Evolutionary conservation across 257 asterid genomes (phyloP).

Genomic region (Petunia axillaris): DNA sequence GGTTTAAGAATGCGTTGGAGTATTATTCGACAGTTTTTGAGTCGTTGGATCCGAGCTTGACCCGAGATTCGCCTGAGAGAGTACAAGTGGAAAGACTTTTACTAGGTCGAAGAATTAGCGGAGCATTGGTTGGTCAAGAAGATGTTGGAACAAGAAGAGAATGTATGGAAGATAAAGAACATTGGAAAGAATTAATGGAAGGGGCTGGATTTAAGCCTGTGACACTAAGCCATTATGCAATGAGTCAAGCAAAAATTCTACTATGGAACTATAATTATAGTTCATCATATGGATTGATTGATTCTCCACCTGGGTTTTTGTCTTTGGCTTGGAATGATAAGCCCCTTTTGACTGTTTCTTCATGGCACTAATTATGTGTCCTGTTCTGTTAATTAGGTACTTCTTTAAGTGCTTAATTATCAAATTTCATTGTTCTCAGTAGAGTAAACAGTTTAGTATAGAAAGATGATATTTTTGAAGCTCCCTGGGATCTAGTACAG

Average conservation of each 20-base stretch:
- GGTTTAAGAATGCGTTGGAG: slow-evolving; percentile 72
- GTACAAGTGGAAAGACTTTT: slow-evolving; percentile 62
- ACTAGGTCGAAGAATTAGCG: slow-evolving; percentile 73
- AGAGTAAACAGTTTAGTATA: slow-evolving; percentile 38
- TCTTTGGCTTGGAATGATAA: slow-evolving; percentile 89
- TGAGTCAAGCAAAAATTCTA: slow-evolving; percentile 84
- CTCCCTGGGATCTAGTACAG: slow-evolving; percentile 26
- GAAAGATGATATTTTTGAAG: slow-evolving; percentile 45
- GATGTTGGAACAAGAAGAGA: slow-evolving; percentile 48
- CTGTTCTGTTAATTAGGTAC: not conserved
- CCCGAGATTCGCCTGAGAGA: slow-evolving; percentile 74
- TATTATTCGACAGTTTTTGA: slow-evolving; percentile 82
- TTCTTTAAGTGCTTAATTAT: slow-evolving; percentile 23
- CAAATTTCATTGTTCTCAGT: slow-evolving; percentile 34
- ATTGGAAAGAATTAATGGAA: slow-evolving; percentile 82
- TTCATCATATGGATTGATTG: slow-evolving; percentile 59
- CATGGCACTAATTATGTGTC: slow-evolving; percentile 67
- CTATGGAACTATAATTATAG: slow-evolving; percentile 84
- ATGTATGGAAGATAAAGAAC: slow-evolving; percentile 80
- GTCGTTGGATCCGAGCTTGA: slow-evolving; percentile 71
- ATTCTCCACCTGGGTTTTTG: slow-evolving; percentile 76
- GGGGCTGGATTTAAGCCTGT: slow-evolving; percentile 74
- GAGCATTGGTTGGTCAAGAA: slow-evolving; percentile 57
- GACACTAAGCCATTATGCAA: slow-evolving; percentile 78
- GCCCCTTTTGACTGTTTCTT: slow-evolving; percentile 84